Evolutionary conservation across 1,284 basidiomycete species (phyloP).

Genomic region (Fomes fomentarius): DNA sequence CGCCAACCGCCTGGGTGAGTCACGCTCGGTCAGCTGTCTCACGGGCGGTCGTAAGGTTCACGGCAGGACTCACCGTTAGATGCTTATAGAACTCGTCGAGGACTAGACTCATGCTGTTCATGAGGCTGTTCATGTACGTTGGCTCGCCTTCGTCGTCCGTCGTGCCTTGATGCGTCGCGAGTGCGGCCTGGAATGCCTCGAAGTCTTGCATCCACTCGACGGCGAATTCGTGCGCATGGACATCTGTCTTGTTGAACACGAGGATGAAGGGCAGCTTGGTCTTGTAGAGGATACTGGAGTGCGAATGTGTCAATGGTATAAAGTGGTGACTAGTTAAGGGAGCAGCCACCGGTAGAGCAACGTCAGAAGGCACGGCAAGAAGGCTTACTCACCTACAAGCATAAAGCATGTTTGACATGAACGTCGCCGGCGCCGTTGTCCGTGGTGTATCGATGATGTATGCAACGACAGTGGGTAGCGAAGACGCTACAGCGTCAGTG

Average conservation of each 20-base stretch:
- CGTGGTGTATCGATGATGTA: constrained; percentile 98
- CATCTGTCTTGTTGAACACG: constrained; percentile 99
- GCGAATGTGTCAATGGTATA: neutral
- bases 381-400: constrained; percentile 80
- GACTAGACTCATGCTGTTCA: constrained; percentile 99
- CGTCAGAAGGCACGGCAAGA: too few relatives aligned
- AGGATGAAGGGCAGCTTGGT: constrained; percentile 96
- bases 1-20: constrained; percentile 80
- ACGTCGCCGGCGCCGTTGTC: constrained; percentile 94
- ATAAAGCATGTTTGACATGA: constrained; percentile 99
- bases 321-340: neutral
- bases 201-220: constrained; percentile 99
- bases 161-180: constrained; percentile 65
- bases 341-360: neutral
- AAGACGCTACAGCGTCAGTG: constrained; percentile 95
- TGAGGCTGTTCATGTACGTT: constrained; percentile 98
- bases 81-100: constrained; percentile 99
- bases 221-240: constrained; percentile 87
- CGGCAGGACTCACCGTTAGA: constrained; percentile 65
- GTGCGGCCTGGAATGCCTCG: constrained; percentile 82
- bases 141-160: constrained; percentile 87
- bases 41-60: neutral
- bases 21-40: neutral
- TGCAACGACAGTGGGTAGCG: constrained; percentile 92
- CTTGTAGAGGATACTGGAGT: constrained; percentile 92